A percentile compares a stretch with the other conserved stretches of the same genome.
Evolutionary conservation across 306 rosid genomes (phyloP).

Genomic region (Vachellia collinsii): DNA sequence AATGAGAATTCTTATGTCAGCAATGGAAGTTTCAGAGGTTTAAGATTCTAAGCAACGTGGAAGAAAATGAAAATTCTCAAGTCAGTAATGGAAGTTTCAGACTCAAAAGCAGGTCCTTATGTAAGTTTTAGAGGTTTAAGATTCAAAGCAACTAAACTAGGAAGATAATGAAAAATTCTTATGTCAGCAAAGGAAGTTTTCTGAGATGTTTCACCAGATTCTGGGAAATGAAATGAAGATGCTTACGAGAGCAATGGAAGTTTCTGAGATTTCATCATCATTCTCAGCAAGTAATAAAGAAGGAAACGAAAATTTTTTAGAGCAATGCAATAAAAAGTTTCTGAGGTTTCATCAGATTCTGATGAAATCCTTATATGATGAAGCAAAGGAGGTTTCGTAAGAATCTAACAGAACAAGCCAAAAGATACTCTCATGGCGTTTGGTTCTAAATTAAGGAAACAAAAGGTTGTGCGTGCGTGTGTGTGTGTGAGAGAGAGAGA

Average conservation of each 20-base stretch:
- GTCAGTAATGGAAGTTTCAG: too few species aligned
- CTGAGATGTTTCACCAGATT: not conserved
- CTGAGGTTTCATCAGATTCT: not conserved
- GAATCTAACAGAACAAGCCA: not conserved
- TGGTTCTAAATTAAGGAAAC: not conserved
- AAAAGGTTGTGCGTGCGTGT: too few species aligned
- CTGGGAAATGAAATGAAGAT: not conserved
- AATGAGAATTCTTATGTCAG: too few species aligned
- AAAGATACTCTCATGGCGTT: not conserved
- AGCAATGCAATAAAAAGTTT: not conserved
- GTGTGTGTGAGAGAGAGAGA: too few species aligned
- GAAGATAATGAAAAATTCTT: not conserved
- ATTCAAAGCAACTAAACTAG: not conserved
- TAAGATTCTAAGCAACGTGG: too few species aligned
- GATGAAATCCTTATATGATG: not conserved
- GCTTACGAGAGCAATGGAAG: not conserved
- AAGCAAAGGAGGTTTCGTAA: not conserved
- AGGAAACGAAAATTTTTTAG: not conserved
- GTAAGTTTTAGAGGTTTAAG: not conserved
- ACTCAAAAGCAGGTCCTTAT: not conserved
- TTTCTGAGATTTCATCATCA: not conserved
- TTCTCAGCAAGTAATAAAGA: not conserved
- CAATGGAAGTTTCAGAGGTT: not conserved
- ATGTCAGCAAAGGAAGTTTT: not conserved
- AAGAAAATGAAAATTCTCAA: too few species aligned